phyloP scores from a whole-genome alignment of 2,329 filamentous ascomycete genomes.

The Ramularia collo-cygni region DNA sequence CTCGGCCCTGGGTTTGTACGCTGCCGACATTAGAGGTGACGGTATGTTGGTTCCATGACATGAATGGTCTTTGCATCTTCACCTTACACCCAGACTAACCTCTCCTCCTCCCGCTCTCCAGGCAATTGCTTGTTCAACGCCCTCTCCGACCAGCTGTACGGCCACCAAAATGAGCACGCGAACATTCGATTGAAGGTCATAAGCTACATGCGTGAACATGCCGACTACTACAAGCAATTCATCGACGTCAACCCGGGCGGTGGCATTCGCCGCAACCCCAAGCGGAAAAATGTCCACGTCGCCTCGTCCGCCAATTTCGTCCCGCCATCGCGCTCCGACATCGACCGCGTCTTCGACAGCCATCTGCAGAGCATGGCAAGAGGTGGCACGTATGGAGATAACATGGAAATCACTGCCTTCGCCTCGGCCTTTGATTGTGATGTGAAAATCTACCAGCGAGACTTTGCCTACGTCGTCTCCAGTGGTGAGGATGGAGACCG shows the following conservation, averaged over 20 bases:
- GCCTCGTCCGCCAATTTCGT: slow-evolving; percentile 40
- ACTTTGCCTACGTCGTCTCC: slow-evolving; percentile 45
- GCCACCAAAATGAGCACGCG: slow-evolving; percentile 49
- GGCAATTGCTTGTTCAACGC: slow-evolving; percentile 66
- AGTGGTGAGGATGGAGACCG: slow-evolving; percentile 29
- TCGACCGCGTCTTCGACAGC: slow-evolving; percentile 46
- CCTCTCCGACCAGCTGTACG: slow-evolving; percentile 60
- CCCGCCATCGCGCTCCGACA: slow-evolving; percentile 47
- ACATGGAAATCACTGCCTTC: slow-evolving; percentile 62
- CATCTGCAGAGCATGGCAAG: slow-evolving; percentile 55
- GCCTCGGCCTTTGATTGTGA: slow-evolving; percentile 54
- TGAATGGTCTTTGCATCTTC: slow-evolving; percentile 4
- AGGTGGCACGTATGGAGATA: slow-evolving; percentile 57
- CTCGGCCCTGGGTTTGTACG: slow-evolving; percentile 51
- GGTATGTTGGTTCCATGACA: slow-evolving; percentile 41
- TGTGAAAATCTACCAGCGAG: slow-evolving; percentile 55
- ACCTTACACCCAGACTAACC: slow-evolving; percentile 6
- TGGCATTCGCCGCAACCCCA: slow-evolving; percentile 51
- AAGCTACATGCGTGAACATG: slow-evolving; percentile 54
- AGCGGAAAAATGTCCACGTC: slow-evolving; percentile 49
- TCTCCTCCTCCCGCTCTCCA: slow-evolving; percentile 26
- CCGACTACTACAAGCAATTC: slow-evolving; percentile 59
- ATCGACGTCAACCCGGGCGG: slow-evolving; percentile 49
- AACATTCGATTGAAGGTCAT: slow-evolving; percentile 55
- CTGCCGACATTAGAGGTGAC: slow-evolving; percentile 53